Evolutionary conservation across 306 rosid species (phyloP).

Genomic region (Castanospermum australe): DNA sequence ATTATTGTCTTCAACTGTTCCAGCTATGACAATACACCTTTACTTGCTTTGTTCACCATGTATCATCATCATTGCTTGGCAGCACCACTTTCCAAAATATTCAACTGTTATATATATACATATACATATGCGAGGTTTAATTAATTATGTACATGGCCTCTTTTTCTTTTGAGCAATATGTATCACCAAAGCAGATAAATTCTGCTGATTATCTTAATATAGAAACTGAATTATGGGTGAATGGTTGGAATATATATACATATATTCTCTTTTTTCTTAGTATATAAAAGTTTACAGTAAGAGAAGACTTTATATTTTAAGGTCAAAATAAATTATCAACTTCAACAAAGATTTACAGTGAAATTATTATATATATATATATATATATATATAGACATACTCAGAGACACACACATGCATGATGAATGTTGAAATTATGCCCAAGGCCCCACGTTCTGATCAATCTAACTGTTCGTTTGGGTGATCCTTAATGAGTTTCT

Average conservation of each 20-base stretch:
- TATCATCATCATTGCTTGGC: neutral
- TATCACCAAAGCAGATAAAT: neutral
- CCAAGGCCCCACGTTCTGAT: constrained; percentile 21
- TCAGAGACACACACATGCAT: no score
- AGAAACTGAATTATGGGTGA: neutral
- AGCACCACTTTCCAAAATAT: neutral
- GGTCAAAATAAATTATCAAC: no score
- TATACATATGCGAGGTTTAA: neutral
- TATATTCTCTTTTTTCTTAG: no score
- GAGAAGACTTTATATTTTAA: no score
- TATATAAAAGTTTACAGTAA: no score
- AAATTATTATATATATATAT: neutral
- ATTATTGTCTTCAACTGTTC: neutral
- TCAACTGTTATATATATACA: neutral
- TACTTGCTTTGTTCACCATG: neutral
- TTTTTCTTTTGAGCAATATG: neutral
- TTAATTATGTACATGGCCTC: neutral
- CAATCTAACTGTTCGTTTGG: neutral
- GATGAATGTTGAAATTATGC: neutral
- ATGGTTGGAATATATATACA: no score
- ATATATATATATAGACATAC: no score
- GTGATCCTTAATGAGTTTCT: constrained; percentile 22
- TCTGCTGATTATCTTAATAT: neutral
- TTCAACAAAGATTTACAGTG: no score
- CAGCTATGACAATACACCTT: neutral